Base-by-base conservation (phyloP, 129 eudicot species). In the Artemisia argyi region DNA sequence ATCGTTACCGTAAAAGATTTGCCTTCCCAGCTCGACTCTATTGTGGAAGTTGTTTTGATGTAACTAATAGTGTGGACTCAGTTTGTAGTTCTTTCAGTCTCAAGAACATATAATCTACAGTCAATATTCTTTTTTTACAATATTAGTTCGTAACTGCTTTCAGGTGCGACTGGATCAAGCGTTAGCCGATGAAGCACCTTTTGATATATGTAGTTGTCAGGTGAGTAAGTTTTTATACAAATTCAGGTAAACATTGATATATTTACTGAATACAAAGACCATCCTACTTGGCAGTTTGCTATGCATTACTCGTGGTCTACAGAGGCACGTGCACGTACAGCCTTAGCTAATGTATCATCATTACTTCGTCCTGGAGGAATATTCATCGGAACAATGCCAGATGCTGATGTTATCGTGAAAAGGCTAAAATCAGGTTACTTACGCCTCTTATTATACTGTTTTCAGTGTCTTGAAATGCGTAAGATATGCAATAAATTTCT, bases 311-410 rank as follows among this genome's bases (percentile, higher is more conserved):
- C 77, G 5, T 76, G 82, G 82, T 78, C 99, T 61, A 94, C 99
- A 10, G 99, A 94, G 89, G 97, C 99, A 75, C 96, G 99, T 64
- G 99, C 99, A 20, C 80, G 99, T 68, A 84, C 97, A 65, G 97
- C 99, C 68, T 84, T 94, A 82, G 95, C 97, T 59, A 94, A 94
- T 78, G 96, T 94, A 46, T 94, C 97, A 67, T 89, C 96, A 56
- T 94, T 94, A 77, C 99, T 94, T 84, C 89, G 99, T 30, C 99
- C 99, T 5, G 99, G 99, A 51, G 99, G 99, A 77, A 90, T 86
- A 73, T 94, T 94, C 71, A 88, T 94, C 61, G 99, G 99, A 67
- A 94, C 99, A 14, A 90, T 94, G 99, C 99, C 99, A 68, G 99
- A 94, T 84, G 89, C 99, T 72, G 91, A 94, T 77, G 99, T 94